A percentile compares a stretch with the other conserved stretches of the same genome.
Conservation (phyloP, 257 asterid genomes). For the Capsicum rhomboideum region DNA sequence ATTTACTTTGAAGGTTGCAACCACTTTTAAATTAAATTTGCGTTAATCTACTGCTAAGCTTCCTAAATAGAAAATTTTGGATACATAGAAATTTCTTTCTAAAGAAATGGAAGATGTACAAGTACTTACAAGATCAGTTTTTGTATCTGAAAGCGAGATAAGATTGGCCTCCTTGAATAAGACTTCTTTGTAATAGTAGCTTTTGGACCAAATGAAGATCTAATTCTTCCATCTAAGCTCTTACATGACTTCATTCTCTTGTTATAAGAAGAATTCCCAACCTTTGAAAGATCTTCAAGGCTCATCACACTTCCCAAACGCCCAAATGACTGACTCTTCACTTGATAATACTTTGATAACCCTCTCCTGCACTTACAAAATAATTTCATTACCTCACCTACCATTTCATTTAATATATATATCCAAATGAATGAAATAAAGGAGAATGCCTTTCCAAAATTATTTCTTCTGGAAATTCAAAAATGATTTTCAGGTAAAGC, state of each 20-base stretch:
- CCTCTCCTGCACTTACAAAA: slow-evolving; percentile 38
- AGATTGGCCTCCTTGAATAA: not conserved
- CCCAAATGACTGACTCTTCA: slow-evolving; percentile 43
- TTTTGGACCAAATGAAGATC: not conserved
- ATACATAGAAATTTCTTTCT: too few species aligned
- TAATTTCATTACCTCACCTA: not conserved
- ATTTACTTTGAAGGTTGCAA: too few species aligned
- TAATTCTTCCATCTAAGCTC: slow-evolving; percentile 18
- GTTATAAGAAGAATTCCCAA: slow-evolving; percentile 7
- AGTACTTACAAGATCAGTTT: too few species aligned
- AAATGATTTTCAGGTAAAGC: too few species aligned
- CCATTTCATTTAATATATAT: too few species aligned
- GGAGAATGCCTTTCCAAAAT: too few species aligned
- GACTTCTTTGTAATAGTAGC: not conserved
- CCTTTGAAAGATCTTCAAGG: slow-evolving; percentile 57
- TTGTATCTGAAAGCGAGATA: not conserved
- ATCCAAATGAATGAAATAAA: too few species aligned
- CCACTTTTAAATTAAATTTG: too few species aligned
- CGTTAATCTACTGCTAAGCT: too few species aligned
- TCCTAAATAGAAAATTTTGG: too few species aligned
- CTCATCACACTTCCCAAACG: slow-evolving; percentile 35
- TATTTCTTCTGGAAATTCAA: too few species aligned
- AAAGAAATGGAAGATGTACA: too few species aligned
- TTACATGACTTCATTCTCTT: slow-evolving; percentile 2
- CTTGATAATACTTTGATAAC: slow-evolving; percentile 47